phyloP scores from a whole-genome alignment of 768 basidiomycete genomes.

The Hemileccinum impolitum region DNA sequence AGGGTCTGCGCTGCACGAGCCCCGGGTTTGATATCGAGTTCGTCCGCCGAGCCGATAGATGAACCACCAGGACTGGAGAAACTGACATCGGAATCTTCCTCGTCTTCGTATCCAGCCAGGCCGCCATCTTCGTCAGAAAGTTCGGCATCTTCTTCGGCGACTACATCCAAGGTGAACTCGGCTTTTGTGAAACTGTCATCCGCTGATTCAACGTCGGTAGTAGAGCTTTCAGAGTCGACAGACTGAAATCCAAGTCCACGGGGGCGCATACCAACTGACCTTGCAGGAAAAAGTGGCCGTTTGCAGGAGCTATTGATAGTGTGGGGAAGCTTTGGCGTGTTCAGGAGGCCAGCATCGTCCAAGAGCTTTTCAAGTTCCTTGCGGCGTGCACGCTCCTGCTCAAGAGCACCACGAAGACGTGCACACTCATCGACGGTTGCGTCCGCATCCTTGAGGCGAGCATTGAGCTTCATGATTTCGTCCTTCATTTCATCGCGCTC shows the following conservation, averaged over 20 bases:
- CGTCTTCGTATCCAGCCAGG: slow-evolving; percentile 67
- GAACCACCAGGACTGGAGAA: slow-evolving; percentile 45
- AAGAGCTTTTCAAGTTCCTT: slow-evolving; percentile 54
- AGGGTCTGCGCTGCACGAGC: slow-evolving; percentile 9
- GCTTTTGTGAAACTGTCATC: slow-evolving; percentile 42
- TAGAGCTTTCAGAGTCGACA: slow-evolving; percentile 60
- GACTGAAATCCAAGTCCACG: slow-evolving; percentile 55
- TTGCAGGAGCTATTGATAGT: slow-evolving; percentile 11
- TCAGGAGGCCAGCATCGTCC: slow-evolving; percentile 40
- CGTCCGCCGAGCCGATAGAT: slow-evolving; percentile 54
- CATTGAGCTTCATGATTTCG: slow-evolving; percentile 26
- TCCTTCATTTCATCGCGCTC: slow-evolving; percentile 31
- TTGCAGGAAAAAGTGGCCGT: slow-evolving; percentile 18
- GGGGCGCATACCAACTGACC: slow-evolving; percentile 30
- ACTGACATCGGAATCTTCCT: slow-evolving; percentile 53
- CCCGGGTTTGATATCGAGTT: slow-evolving; percentile 28
- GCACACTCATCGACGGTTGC: slow-evolving; percentile 23
- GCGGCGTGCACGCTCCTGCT: slow-evolving; percentile 40
- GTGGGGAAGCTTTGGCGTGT: slow-evolving; percentile 40
- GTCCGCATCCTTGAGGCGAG: slow-evolving; percentile 31
- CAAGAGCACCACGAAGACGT: slow-evolving; percentile 30
- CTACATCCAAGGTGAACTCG: slow-evolving; percentile 50
- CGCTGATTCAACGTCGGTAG: slow-evolving; percentile 64
- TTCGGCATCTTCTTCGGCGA: slow-evolving; percentile 53
- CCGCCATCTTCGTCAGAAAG: slow-evolving; percentile 47